phyloP scores from a whole-genome alignment of 306 rosid species.

The Castanopsis chinensis region DNA sequence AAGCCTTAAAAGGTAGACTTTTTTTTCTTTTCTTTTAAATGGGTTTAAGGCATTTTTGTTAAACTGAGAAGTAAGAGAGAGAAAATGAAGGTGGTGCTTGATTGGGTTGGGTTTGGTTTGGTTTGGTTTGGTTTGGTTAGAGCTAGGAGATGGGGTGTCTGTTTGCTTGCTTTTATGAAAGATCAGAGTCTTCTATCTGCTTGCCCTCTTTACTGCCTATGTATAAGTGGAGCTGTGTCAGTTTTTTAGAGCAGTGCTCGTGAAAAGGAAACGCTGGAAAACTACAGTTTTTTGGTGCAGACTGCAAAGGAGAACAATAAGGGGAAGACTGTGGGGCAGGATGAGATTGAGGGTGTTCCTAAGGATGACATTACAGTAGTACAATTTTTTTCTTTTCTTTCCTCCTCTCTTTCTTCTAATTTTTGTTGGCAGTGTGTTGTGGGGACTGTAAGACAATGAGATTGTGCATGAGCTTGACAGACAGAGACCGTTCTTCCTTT shows the following conservation, averaged over 20 bases:
- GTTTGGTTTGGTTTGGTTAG: slow-evolving; percentile 10
- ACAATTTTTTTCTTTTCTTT: not conserved
- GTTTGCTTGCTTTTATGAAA: slow-evolving; percentile 5
- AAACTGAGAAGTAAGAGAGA: not conserved
- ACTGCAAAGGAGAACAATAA: not conserved
- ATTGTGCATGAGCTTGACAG: too few relatives aligned
- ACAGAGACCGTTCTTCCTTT: too few relatives aligned
- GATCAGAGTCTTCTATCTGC: slow-evolving; percentile 6
- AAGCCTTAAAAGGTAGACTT: not conserved
- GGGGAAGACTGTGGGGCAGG: not conserved
- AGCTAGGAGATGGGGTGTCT: not conserved
- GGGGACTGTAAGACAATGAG: too few relatives aligned
- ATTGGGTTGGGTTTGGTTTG: slow-evolving; percentile 2
- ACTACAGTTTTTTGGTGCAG: not conserved
- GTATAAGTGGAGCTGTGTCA: slow-evolving; percentile 11
- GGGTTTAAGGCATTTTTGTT: not conserved
- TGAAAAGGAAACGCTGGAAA: slow-evolving; percentile 7
- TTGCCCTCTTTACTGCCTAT: not conserved
- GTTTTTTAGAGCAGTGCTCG: not conserved
- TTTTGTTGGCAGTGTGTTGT: not conserved
- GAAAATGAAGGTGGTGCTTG: not conserved
- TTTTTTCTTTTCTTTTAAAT: not conserved
- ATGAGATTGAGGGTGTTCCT: too few relatives aligned
- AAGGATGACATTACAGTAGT: not conserved
- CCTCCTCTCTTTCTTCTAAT: not conserved